These are phyloP conservation scores for Drechmeria coniospora DNA, from an alignment of 2,329 filamentous ascomycete species.

Conservation along the genomic window DNA sequence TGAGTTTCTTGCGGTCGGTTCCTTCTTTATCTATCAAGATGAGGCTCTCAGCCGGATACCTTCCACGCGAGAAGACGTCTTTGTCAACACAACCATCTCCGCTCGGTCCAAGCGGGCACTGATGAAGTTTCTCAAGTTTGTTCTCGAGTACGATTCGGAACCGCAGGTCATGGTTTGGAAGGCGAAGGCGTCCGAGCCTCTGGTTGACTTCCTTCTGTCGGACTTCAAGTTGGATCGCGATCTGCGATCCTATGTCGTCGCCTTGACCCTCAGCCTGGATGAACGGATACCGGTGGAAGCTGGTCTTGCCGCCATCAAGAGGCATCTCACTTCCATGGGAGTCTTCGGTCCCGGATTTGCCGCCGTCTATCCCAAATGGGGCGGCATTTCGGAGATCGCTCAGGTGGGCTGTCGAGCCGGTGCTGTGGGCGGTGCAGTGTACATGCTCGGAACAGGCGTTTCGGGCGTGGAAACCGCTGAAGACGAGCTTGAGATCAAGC, in stretches of 20 bases:
- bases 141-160: slow-evolving; percentile 53
- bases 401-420: slow-evolving; percentile 84
- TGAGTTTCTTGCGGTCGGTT: slow-evolving; percentile 85
- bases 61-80: slow-evolving; percentile 82
- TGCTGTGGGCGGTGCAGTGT: slow-evolving; percentile 81
- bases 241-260: slow-evolving; percentile 44
- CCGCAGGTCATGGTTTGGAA: slow-evolving; percentile 42
- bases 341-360: slow-evolving; percentile 80
- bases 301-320: slow-evolving; percentile 58
- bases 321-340: slow-evolving; percentile 75
- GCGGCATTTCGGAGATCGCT: slow-evolving; percentile 72
- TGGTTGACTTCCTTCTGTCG: slow-evolving; percentile 42
- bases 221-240: slow-evolving; percentile 53
- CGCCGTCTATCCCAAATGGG: slow-evolving; percentile 85
- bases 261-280: slow-evolving; percentile 62
- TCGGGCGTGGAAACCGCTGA: slow-evolving; percentile 15
- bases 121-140: slow-evolving; percentile 90
- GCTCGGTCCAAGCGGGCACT: slow-evolving; percentile 68
- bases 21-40: slow-evolving; percentile 63
- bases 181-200: slow-evolving; percentile 33
- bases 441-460: slow-evolving; percentile 66
- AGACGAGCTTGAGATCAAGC: slow-evolving; percentile 25
- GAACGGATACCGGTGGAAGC: slow-evolving; percentile 44
- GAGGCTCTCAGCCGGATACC: slow-evolving; percentile 54
- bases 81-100: slow-evolving; percentile 60